Evolutionary conservation across 495 filamentous ascomycete species (phyloP).

Genomic region (Cercophora sp.): DNA sequence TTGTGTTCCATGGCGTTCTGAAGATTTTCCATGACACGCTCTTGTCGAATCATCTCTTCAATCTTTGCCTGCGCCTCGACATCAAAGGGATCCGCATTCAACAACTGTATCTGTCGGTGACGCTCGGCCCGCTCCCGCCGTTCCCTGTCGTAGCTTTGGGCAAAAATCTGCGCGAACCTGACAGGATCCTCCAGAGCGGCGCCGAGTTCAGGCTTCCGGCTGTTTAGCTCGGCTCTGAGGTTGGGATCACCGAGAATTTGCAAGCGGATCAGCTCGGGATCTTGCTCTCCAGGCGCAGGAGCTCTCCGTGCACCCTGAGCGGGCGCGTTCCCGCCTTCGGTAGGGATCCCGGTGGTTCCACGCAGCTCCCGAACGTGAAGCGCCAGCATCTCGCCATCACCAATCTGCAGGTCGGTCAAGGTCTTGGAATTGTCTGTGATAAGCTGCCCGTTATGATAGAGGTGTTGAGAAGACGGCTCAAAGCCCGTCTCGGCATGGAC

Average conservation of each 20-base stretch:
- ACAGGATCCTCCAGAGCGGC: constrained; percentile 72
- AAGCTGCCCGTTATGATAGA: constrained; percentile 87
- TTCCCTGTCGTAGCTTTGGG: constrained; percentile 62
- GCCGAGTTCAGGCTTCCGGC: constrained; percentile 69
- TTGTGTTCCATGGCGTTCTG: constrained; percentile 95
- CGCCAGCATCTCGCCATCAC: constrained; percentile 88
- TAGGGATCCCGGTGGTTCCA: constrained; percentile 35
- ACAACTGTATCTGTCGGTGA: constrained; percentile 65
- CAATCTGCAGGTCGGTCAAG: constrained; percentile 74
- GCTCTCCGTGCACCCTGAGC: constrained; percentile 29
- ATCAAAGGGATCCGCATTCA: constrained; percentile 92
- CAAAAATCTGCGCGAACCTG: constrained; percentile 67
- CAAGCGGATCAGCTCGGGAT: constrained; percentile 78
- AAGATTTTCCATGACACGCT: constrained; percentile 87
- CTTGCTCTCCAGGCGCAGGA: constrained; percentile 32
- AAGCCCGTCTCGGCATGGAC: constrained; percentile 57
- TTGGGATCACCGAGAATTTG: constrained; percentile 77
- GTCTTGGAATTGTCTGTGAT: constrained; percentile 74
- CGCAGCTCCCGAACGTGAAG: constrained; percentile 66
- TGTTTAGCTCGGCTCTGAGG: constrained; percentile 61
- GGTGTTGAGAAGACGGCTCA: constrained; percentile 57
- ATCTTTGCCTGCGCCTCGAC: constrained; percentile 86
- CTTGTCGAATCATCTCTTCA: constrained; percentile 92
- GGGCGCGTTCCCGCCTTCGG: constrained; percentile 23
- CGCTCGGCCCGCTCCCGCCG: constrained; percentile 67